These are phyloP conservation scores for Fusarium beomiforme DNA, from an alignment of 2,329 filamentous ascomycete species.

Conservation along the genomic window DNA sequence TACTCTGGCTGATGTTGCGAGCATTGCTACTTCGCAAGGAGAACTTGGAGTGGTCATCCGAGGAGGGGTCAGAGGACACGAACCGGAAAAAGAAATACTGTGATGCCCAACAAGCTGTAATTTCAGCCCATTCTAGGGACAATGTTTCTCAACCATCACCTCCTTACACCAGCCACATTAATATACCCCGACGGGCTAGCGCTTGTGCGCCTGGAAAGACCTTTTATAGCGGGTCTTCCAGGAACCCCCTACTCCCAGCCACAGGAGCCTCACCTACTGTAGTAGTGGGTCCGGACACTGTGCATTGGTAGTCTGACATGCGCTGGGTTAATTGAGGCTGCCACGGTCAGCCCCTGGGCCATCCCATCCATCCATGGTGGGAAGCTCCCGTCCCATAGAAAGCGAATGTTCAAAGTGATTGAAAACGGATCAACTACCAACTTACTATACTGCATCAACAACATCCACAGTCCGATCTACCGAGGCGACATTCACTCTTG, in stretches of 20 bases:
- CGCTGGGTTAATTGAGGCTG: conserved; percentile 37
- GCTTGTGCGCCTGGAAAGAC: conserved; percentile 5
- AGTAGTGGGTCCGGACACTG: conserved; percentile 33
- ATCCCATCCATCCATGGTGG: too few relatives aligned
- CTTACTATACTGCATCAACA: conserved; percentile 10
- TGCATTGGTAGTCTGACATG: conserved; percentile 35
- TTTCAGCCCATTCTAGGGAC: neutral
- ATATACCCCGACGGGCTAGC: conserved; percentile 18
- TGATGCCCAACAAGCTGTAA: conserved; percentile 10
- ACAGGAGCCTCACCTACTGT: conserved; percentile 19
- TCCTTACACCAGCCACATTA: conserved; percentile 38
- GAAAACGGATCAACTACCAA: conserved; percentile 22
- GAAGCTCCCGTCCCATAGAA: conserved; percentile 28
- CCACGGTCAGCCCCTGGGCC: conserved; percentile 36
- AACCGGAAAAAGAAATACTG: neutral
- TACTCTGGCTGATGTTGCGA: neutral
- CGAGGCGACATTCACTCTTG: conserved; percentile 15
- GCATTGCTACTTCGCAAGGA: neutral
- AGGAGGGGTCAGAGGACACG: neutral
- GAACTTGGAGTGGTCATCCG: neutral
- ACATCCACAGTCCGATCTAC: conserved; percentile 12
- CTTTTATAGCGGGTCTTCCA: conserved; percentile 28
- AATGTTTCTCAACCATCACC: neutral
- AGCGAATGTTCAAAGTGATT: conserved; percentile 27
- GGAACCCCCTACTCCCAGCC: conserved; percentile 39